Evolutionary conservation across 2,329 filamentous ascomycete species (phyloP).

Genomic region (Amylocarpus encephaloides): DNA sequence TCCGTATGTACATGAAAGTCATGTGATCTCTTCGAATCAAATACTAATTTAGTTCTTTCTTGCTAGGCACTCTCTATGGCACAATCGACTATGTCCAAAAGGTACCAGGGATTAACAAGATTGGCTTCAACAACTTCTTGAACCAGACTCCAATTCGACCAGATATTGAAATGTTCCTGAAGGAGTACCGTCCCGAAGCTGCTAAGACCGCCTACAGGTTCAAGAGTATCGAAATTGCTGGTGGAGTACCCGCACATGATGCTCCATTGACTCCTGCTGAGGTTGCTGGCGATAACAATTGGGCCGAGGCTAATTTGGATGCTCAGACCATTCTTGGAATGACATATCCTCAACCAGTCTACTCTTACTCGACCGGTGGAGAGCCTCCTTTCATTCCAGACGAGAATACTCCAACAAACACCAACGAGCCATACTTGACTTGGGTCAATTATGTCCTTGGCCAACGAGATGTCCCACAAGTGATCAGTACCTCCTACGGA

Average conservation of each 20-base stretch:
- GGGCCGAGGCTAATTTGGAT: slow-evolving; percentile 49
- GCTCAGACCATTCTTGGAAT: slow-evolving; percentile 49
- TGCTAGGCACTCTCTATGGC: slow-evolving; percentile 14
- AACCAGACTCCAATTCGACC: slow-evolving; percentile 19
- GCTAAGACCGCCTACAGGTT: slow-evolving; percentile 8
- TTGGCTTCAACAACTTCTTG: slow-evolving; percentile 24
- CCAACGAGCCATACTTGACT: slow-evolving; percentile 56
- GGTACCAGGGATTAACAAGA: slow-evolving; percentile 16
- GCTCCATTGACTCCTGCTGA: slow-evolving; percentile 10
- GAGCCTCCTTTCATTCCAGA: slow-evolving; percentile 46
- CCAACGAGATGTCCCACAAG: slow-evolving; percentile 44
- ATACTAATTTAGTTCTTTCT: too few species aligned
- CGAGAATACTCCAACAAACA: slow-evolving; percentile 36
- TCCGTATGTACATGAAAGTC: slow-evolving; percentile 2
- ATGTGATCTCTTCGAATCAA: too few species aligned
- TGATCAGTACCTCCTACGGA: slow-evolving; percentile 52
- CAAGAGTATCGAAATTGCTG: slow-evolving; percentile 13
- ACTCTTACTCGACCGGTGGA: slow-evolving; percentile 49
- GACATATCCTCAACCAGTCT: slow-evolving; percentile 45
- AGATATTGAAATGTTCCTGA: slow-evolving; percentile 15
- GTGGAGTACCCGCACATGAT: slow-evolving; percentile 11
- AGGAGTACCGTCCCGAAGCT: slow-evolving; percentile 15
- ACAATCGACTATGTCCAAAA: slow-evolving; percentile 16
- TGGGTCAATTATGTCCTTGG: slow-evolving; percentile 46
- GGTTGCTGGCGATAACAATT: slow-evolving; percentile 7